Conservation (phyloP, 2,329 filamentous ascomycete genomes). For the Colletotrichum tropicicola region DNA sequence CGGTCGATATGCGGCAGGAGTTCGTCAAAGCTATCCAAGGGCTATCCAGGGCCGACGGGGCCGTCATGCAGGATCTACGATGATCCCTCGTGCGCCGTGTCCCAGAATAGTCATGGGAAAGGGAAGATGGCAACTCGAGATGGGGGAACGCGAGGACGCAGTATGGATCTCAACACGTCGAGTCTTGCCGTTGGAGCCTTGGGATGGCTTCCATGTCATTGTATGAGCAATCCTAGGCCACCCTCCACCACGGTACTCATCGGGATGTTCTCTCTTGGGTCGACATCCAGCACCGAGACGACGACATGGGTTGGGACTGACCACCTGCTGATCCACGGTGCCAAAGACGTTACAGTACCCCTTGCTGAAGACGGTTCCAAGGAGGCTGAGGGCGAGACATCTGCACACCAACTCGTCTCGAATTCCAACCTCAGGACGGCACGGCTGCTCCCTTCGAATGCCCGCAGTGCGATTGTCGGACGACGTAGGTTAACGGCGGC, state of each 20-base stretch:
- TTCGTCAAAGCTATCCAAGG: background rate
- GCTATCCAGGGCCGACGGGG: background rate
- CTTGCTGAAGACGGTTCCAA: background rate
- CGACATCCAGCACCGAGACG: too few relatives aligned
- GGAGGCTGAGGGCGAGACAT: background rate
- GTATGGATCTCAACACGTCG: too few relatives aligned
- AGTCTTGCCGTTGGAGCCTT: too few relatives aligned
- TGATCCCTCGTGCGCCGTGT: conserved; percentile 15
- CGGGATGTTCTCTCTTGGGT: too few relatives aligned
- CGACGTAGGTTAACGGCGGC: background rate
- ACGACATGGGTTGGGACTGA: too few relatives aligned
- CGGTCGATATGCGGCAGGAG: background rate
- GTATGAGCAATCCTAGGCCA: too few relatives aligned
- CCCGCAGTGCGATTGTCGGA: background rate
- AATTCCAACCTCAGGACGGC: background rate
- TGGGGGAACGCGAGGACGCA: background rate
- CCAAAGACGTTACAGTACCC: too few relatives aligned
- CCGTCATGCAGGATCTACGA: conserved; percentile 11
- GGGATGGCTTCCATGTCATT: too few relatives aligned
- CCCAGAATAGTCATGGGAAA: conserved; percentile 16
- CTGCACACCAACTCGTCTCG: background rate
- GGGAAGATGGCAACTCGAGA: background rate
- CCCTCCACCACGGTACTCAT: too few relatives aligned
- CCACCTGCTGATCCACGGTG: too few relatives aligned
- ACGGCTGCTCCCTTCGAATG: background rate